These are phyloP conservation scores for Mycosphaerella arachidis DNA, from an alignment of 2,329 filamentous ascomycete genomes.

Conservation along the genomic window DNA sequence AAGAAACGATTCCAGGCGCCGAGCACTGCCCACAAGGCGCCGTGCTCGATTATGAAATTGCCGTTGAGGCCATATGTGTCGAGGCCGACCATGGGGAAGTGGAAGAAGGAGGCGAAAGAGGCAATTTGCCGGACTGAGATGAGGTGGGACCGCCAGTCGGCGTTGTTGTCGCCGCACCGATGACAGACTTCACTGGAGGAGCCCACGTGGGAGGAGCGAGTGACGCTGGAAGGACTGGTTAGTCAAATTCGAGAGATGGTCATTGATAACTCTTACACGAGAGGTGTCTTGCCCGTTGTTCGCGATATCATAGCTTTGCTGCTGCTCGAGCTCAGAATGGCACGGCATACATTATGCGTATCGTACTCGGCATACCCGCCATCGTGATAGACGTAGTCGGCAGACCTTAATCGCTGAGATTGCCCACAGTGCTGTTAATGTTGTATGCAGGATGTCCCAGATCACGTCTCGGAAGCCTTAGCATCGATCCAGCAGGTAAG, in stretches of 20 bases:
- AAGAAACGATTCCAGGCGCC: constrained; percentile 73
- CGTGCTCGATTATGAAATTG: constrained; percentile 63
- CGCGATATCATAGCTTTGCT: constrained; percentile 62
- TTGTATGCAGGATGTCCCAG: constrained; percentile 61
- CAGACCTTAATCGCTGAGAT: constrained; percentile 48
- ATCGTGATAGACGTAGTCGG: constrained; percentile 61
- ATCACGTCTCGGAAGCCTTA: constrained; percentile 59
- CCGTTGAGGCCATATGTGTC: constrained; percentile 74
- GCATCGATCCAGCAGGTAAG: constrained; percentile 13
- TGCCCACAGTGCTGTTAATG: constrained; percentile 59
- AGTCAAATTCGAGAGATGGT: too few species aligned
- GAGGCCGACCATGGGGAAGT: constrained; percentile 45
- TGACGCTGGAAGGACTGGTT: constrained; percentile 51
- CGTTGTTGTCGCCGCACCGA: constrained; percentile 56
- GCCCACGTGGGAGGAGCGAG: constrained; percentile 70
- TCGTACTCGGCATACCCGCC: constrained; percentile 67
- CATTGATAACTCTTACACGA: constrained; percentile 31
- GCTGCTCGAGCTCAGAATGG: constrained; percentile 66
- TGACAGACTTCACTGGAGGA: constrained; percentile 58
- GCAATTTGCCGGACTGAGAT: constrained; percentile 41
- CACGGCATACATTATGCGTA: constrained; percentile 72
- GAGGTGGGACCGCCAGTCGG: constrained; percentile 43
- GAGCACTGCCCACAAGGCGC: constrained; percentile 69
- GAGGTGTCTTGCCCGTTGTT: constrained; percentile 59
- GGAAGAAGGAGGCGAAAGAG: constrained; percentile 45